phyloP scores from a whole-genome alignment of 1,284 basidiomycete species.

The Agaricales sp. region DNA sequence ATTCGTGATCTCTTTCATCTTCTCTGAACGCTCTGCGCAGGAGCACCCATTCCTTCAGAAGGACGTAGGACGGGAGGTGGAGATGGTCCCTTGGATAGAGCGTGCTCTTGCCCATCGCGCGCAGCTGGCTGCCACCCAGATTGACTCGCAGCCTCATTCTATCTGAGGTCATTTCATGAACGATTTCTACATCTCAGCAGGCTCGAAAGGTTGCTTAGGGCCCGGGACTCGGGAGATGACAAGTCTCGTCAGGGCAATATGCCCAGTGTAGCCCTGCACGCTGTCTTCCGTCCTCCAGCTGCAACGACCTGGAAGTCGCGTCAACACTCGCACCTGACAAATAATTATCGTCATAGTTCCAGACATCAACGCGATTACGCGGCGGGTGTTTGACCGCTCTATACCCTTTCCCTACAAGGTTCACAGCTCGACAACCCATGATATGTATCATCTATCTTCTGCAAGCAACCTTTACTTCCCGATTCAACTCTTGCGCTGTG shows the following conservation, averaged over 20 bases:
- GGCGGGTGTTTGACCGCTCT: too few relatives aligned
- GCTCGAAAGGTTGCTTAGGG: not conserved
- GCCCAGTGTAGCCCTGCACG: not conserved
- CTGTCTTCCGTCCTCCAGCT: not conserved
- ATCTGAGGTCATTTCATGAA: not conserved
- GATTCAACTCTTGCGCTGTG: too few relatives aligned
- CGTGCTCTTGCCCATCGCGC: conserved; percentile 34
- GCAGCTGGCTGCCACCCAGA: not conserved
- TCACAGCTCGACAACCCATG: too few relatives aligned
- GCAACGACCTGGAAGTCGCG: not conserved
- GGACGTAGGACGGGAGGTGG: conserved; percentile 50
- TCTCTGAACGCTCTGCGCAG: conserved; percentile 14
- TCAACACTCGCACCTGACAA: too few relatives aligned
- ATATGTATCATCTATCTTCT: too few relatives aligned
- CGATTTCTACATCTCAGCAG: not conserved
- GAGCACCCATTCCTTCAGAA: conserved; percentile 64
- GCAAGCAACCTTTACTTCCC: too few relatives aligned
- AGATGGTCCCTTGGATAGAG: conserved; percentile 79
- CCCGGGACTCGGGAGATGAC: not conserved
- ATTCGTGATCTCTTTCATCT: not conserved
- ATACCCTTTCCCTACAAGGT: too few relatives aligned
- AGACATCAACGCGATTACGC: too few relatives aligned
- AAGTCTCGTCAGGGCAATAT: not conserved
- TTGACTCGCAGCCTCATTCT: not conserved
- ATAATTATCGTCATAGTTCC: too few relatives aligned